These are phyloP conservation scores for Tricholoma sp. DNA, from an alignment of 768 basidiomycete species.

Conservation along the genomic window DNA sequence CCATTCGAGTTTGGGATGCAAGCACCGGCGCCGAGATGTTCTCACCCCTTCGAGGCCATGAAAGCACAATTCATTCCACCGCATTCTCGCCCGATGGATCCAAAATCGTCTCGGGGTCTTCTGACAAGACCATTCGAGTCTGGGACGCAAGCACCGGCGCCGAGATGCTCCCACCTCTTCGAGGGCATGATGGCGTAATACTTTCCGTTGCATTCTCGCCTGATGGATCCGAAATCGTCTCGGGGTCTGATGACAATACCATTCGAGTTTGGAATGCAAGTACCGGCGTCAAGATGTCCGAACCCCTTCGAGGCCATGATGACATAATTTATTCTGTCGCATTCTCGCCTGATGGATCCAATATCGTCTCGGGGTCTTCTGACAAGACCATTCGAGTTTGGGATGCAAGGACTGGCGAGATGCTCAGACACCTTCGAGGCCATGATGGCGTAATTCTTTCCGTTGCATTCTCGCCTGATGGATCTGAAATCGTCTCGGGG, in stretches of 20 bases:
- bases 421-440: too few relatives aligned
- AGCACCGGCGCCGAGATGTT: background rate
- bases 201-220: background rate
- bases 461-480: too few relatives aligned
- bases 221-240: background rate
- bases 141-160: conserved; percentile 11
- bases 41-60: background rate
- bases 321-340: background rate
- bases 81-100: background rate
- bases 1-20: conserved; percentile 1
- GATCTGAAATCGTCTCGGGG: too few relatives aligned
- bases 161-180: background rate
- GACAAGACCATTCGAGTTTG: too few relatives aligned
- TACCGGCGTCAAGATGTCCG: background rate
- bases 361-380: conserved; percentile 1
- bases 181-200: background rate
- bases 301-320: background rate
- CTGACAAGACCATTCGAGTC: background rate
- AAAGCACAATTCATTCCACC: background rate
- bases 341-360: conserved; percentile 4
- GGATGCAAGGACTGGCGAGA: too few relatives aligned
- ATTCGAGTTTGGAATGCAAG: background rate
- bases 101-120: background rate
- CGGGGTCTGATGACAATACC: background rate
- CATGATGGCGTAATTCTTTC: too few relatives aligned